phyloP scores from a whole-genome alignment of 352 stramenopile species.

The Globisporangium mamillatum region DNA sequence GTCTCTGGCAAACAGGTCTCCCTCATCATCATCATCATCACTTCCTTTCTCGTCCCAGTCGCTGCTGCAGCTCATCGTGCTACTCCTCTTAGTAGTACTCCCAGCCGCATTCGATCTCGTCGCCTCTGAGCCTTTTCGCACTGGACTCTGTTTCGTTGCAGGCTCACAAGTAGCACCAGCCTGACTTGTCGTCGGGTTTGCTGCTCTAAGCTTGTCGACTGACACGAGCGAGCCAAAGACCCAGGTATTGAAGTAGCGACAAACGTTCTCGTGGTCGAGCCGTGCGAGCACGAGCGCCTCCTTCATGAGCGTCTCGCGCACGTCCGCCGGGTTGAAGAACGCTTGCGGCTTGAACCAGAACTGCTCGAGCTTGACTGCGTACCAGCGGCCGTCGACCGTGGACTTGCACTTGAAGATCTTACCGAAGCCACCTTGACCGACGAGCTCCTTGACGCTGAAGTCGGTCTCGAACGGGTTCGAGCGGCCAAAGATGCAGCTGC shows the following conservation, averaged over 20 bases:
- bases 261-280: slow-evolving; percentile 94
- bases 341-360: slow-evolving; percentile 84
- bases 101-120: not conserved
- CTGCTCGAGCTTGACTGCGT: slow-evolving; percentile 79
- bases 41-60: not conserved
- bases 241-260: slow-evolving; percentile 90
- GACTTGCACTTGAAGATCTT: slow-evolving; percentile 81
- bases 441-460: slow-evolving; percentile 62
- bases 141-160: not conserved
- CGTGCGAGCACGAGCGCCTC: slow-evolving; percentile 91
- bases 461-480: slow-evolving; percentile 80
- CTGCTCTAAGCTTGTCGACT: slow-evolving; percentile 33
- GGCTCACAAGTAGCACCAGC: not conserved
- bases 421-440: slow-evolving; percentile 72
- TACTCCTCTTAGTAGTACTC: not conserved
- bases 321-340: slow-evolving; percentile 68
- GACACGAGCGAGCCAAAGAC: slow-evolving; percentile 67
- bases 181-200: not conserved
- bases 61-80: slow-evolving; percentile 2
- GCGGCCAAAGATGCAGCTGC: slow-evolving; percentile 51
- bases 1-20: slow-evolving; percentile 18
- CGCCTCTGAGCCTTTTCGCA: not conserved
- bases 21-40: slow-evolving; percentile 20
- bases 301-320: slow-evolving; percentile 91
- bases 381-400: slow-evolving; percentile 62